Conservation (phyloP, 2,329 filamentous ascomycete species). For the Alternaria solani region DNA sequence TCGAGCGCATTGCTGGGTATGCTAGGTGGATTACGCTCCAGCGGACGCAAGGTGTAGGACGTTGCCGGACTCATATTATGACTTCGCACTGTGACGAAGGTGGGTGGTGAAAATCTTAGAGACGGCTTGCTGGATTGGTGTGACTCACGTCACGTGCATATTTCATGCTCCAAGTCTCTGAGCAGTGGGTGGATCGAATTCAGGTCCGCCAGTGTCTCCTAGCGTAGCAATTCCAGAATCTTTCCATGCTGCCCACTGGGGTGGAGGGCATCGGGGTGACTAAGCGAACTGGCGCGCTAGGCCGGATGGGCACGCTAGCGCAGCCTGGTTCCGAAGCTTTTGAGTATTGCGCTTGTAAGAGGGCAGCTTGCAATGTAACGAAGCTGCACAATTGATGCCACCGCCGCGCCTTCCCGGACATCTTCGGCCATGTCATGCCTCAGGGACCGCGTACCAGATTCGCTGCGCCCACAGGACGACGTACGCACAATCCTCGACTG, state of each 20-base stretch:
- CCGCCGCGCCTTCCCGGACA: constrained; percentile 53
- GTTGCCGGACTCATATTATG: constrained; percentile 32
- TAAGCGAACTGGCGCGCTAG: constrained; percentile 28
- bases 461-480: constrained; percentile 36
- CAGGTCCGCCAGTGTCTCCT: not conserved
- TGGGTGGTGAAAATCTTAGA: constrained; percentile 2
- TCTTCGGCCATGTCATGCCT: constrained; percentile 54
- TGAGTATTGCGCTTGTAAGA: constrained; percentile 16
- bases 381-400: constrained; percentile 55
- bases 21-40: constrained; percentile 56
- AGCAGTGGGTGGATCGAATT: not conserved
- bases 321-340: constrained; percentile 27
- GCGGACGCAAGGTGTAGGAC: constrained; percentile 63
- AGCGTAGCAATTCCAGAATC: not conserved
- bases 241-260: constrained; percentile 10
- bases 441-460: constrained; percentile 50
- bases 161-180: not conserved
- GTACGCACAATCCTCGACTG: constrained; percentile 22
- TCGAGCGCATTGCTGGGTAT: constrained; percentile 59
- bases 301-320: constrained; percentile 19
- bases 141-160: constrained; percentile 15
- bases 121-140: not conserved
- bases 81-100: not conserved
- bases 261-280: constrained; percentile 25
- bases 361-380: constrained; percentile 43